Conservation (phyloP, 1,139 yeast genomes). For the Komagataea norvegica region DNA sequence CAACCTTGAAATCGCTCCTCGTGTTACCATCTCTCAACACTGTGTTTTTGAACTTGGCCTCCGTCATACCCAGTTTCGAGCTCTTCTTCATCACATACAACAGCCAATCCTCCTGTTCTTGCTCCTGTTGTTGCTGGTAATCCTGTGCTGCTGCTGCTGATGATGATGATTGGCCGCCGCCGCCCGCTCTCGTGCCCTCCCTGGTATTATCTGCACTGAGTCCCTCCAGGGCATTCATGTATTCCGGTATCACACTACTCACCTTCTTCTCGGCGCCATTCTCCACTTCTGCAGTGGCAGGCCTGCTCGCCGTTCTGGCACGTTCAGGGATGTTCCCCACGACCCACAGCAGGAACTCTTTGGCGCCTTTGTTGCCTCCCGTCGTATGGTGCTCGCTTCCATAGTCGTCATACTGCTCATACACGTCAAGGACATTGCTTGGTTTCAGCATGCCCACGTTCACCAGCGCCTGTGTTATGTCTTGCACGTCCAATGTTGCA, state of each 20-base stretch:
- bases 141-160: too few relatives aligned
- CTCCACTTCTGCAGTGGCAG: constrained; percentile 29
- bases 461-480: constrained; percentile 57
- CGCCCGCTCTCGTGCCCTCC: too few relatives aligned
- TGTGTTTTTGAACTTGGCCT: constrained; percentile 32
- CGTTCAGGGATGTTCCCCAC: constrained; percentile 37
- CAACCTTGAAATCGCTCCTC: constrained; percentile 20
- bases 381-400: background rate
- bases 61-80: constrained; percentile 30
- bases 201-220: constrained; percentile 5
- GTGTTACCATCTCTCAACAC: constrained; percentile 21
- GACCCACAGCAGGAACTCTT: constrained; percentile 46
- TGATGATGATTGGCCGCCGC: too few relatives aligned
- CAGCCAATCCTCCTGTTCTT: constrained; percentile 31
- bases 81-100: constrained; percentile 31
- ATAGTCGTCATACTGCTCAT: constrained; percentile 32
- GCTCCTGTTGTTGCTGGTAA: constrained; percentile 10
- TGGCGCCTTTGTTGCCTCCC: constrained; percentile 36
- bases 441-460: constrained; percentile 52
- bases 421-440: constrained; percentile 35
- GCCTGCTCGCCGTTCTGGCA: constrained; percentile 34
- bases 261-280: constrained; percentile 11
- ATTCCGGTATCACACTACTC: constrained; percentile 29
- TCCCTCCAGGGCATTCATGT: constrained; percentile 26
- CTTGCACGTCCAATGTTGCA: constrained; percentile 43